phyloP scores from a whole-genome alignment of 345 rosid genomes.

The Salix exigua region DNA sequence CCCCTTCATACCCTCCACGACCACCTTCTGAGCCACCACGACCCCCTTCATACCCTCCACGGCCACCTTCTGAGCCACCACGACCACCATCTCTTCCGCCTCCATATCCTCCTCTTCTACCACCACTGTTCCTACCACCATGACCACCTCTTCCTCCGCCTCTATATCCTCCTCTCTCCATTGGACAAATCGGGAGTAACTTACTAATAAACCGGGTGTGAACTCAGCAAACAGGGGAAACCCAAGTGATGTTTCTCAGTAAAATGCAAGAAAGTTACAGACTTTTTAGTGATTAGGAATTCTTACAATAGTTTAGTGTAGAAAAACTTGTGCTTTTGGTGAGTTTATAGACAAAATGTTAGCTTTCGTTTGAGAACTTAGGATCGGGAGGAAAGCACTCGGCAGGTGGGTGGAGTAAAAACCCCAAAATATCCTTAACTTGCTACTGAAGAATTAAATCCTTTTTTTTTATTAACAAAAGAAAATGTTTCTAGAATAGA shows the following conservation, averaged over 20 bases:
- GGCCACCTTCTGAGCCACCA: not conserved
- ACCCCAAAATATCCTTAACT: not conserved
- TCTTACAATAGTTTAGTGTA: too few species aligned
- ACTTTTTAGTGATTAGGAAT: not conserved
- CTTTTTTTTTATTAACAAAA: not conserved
- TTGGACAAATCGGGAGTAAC: conserved; percentile 29
- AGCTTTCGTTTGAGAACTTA: not conserved
- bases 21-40: not conserved
- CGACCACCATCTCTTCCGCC: not conserved
- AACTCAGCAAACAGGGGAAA: not conserved
- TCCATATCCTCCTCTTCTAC: conserved; percentile 4
- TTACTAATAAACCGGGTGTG: not conserved
- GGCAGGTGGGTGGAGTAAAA: not conserved
- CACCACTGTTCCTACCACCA: conserved; percentile 12
- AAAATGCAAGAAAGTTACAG: not conserved
- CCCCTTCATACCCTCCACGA: not conserved
- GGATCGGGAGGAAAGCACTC: not conserved
- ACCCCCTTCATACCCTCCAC: not conserved
- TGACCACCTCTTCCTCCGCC: conserved; percentile 12
- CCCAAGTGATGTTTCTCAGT: not conserved
- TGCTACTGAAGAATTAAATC: too few species aligned
- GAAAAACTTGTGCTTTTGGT: not conserved
- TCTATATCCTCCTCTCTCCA: conserved; percentile 44
- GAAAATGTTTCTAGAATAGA: too few species aligned
- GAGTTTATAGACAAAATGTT: not conserved